phyloP scores from a whole-genome alignment of 345 rosid genomes.

The Euphorbia lathyris region DNA sequence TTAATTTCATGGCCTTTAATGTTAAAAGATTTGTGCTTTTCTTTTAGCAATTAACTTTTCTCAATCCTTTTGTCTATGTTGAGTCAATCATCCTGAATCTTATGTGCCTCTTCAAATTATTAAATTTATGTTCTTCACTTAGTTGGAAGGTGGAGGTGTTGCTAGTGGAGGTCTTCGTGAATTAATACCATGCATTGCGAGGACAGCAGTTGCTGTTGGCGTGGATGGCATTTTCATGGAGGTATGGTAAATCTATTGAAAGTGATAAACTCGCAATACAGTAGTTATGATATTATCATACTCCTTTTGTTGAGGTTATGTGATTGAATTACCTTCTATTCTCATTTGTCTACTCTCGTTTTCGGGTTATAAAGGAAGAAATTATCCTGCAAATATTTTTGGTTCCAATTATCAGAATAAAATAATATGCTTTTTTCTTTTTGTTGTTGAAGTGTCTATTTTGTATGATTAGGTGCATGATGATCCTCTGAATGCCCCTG shows the following conservation, averaged over 20 bases:
- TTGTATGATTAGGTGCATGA: slow-evolving; percentile 75
- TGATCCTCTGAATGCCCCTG: slow-evolving; percentile 90
- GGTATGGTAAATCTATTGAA: slow-evolving; percentile 42
- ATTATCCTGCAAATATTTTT: neutral
- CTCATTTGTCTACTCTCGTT: neutral
- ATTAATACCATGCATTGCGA: slow-evolving; percentile 91
- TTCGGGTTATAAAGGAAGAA: neutral
- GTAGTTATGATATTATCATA: neutral
- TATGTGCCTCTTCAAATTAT: neutral
- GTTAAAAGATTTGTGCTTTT: neutral
- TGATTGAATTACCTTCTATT: neutral
- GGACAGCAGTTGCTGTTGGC: slow-evolving; percentile 95
- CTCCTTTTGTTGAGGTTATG: neutral
- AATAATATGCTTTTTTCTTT: neutral
- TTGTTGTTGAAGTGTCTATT: slow-evolving; percentile 14
- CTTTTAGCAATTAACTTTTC: neutral
- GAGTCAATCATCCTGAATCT: neutral
- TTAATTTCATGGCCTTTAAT: neutral
- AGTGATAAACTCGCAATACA: neutral
- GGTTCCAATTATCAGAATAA: neutral
- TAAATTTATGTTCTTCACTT: slow-evolving; percentile 19
- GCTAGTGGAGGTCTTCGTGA: slow-evolving; percentile 99
- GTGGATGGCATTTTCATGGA: slow-evolving; percentile 98
- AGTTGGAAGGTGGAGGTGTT: slow-evolving; percentile 98
- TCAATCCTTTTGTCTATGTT: neutral